Evolutionary conservation across 495 filamentous ascomycete genomes (phyloP).

Genomic region (Sordaria brevicollis): DNA sequence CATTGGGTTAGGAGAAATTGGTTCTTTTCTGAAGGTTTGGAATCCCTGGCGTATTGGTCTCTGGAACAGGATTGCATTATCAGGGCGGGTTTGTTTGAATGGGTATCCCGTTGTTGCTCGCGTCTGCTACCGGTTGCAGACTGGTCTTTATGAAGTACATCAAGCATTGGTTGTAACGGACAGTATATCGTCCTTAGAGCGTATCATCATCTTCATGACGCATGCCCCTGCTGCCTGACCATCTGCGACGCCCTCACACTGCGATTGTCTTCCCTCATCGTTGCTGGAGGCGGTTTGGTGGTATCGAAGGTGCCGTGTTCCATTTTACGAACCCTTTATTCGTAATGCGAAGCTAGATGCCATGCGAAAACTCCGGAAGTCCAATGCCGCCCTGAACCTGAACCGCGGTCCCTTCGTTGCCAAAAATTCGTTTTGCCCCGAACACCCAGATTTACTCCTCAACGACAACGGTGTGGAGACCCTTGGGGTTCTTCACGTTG

Average conservation of each 20-base stretch:
- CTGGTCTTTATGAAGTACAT: constrained; percentile 17
- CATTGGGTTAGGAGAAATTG: constrained; percentile 22
- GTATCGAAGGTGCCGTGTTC: constrained; percentile 23
- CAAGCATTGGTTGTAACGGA: constrained; percentile 22
- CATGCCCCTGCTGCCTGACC: background rate
- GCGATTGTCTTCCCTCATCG: background rate
- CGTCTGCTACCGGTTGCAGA: constrained; percentile 10
- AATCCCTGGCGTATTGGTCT: constrained; percentile 14
- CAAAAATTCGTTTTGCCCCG: constrained; percentile 14
- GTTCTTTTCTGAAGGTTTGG: constrained; percentile 11
- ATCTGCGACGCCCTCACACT: constrained; percentile 5
- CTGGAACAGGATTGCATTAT: constrained; percentile 20
- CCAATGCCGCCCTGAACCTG: constrained; percentile 37
- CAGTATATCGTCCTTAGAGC: constrained; percentile 17
- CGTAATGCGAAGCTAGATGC: constrained; percentile 41
- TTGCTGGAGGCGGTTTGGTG: constrained; percentile 14
- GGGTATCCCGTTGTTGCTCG: constrained; percentile 18
- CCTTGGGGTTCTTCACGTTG: constrained; percentile 98
- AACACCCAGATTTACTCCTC: constrained; percentile 38
- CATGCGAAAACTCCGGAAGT: constrained; percentile 42
- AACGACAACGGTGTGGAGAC: constrained; percentile 75
- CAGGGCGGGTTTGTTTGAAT: constrained; percentile 21
- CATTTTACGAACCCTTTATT: constrained; percentile 33
- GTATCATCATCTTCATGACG: constrained; percentile 18
- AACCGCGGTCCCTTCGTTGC: constrained; percentile 21